Evolutionary conservation across 306 rosid species (phyloP).

Genomic region (Morella rubra): DNA sequence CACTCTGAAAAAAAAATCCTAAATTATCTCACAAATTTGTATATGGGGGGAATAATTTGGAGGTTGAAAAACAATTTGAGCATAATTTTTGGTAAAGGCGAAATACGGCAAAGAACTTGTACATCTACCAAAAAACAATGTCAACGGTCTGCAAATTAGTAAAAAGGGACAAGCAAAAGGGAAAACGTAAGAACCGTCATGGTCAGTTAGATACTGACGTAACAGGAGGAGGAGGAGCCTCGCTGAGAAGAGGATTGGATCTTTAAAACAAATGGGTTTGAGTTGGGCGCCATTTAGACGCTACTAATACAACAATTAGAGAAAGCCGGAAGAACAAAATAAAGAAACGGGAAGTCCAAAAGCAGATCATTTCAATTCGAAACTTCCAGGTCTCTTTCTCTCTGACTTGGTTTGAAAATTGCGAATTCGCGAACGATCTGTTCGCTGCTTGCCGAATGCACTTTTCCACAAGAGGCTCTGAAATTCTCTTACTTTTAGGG

Average conservation of each 20-base stretch:
- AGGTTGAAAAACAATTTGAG: too few species aligned
- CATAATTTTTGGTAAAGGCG: too few species aligned
- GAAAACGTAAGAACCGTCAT: too few species aligned
- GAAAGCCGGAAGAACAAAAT: background rate
- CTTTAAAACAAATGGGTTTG: background rate
- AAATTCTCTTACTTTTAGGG: slow-evolving; percentile 27
- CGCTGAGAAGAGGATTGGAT: too few species aligned
- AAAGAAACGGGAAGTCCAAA: background rate
- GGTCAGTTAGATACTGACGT: background rate
- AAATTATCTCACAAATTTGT: too few species aligned
- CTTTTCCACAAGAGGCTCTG: slow-evolving; percentile 21
- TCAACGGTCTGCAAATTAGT: too few species aligned
- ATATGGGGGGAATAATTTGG: too few species aligned
- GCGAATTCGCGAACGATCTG: slow-evolving; percentile 25
- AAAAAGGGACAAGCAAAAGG: too few species aligned
- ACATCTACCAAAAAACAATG: too few species aligned
- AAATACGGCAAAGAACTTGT: too few species aligned
- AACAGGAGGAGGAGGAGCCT: background rate
- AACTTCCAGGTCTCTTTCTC: slow-evolving; percentile 19
- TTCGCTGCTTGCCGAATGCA: slow-evolving; percentile 1
- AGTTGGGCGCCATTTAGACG: slow-evolving; percentile 31
- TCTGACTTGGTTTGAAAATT: slow-evolving; percentile 21
- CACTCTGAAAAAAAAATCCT: too few species aligned
- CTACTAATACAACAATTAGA: slow-evolving; percentile 11
- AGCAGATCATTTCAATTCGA: background rate